phyloP scores from a whole-genome alignment of 768 basidiomycete genomes.

The Suillus cothurnatus region DNA sequence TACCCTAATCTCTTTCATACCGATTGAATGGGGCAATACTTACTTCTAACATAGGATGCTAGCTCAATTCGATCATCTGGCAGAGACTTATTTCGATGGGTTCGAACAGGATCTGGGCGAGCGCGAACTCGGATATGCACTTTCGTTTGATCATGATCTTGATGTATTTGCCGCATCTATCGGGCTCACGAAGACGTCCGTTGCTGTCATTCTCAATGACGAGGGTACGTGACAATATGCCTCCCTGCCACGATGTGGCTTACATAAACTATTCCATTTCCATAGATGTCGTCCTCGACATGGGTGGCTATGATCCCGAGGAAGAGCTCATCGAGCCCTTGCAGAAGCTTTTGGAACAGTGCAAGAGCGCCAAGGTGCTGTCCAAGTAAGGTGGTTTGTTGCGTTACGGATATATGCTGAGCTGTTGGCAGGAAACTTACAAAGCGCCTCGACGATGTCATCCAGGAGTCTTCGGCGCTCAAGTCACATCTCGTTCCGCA shows the following conservation, averaged over 20 bases:
- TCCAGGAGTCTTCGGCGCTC: constrained; percentile 69
- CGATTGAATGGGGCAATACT: not conserved
- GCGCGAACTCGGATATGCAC: constrained; percentile 80
- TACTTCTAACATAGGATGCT: constrained; percentile 65
- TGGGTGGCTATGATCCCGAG: constrained; percentile 75
- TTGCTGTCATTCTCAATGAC: constrained; percentile 72
- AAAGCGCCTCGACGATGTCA: constrained; percentile 81
- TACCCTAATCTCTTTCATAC: not conserved
- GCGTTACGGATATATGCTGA: constrained; percentile 1
- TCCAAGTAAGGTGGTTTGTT: constrained; percentile 59
- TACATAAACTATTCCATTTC: constrained; percentile 4
- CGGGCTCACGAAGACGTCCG: constrained; percentile 85
- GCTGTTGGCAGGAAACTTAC: constrained; percentile 72
- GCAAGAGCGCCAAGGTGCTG: constrained; percentile 75
- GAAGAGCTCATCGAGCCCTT: constrained; percentile 80
- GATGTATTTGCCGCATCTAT: constrained; percentile 94
- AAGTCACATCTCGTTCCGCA: constrained; percentile 71
- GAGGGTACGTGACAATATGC: constrained; percentile 52
- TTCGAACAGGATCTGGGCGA: constrained; percentile 90
- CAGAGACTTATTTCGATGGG: constrained; percentile 81
- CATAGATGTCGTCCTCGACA: constrained; percentile 70
- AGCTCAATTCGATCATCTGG: constrained; percentile 90
- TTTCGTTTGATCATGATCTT: constrained; percentile 86
- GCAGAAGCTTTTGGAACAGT: constrained; percentile 79
- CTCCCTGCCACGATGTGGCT: not conserved